Percentiles rank a stretch among this genome's conserved stretches.
Evolutionary conservation across 257 asterid species (phyloP).

Genomic region (Ballota nigra): DNA sequence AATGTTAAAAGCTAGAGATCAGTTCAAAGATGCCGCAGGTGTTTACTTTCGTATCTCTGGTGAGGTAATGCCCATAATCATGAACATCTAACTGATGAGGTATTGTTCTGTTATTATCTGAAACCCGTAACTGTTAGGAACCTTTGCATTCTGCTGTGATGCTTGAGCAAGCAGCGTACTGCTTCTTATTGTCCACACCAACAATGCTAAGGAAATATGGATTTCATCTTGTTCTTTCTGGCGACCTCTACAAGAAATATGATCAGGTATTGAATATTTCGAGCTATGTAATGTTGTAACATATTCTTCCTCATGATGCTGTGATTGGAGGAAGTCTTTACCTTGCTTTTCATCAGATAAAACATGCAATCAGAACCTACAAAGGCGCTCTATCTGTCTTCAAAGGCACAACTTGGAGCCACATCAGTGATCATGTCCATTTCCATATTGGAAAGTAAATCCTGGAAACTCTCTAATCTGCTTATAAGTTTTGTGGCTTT

Average conservation of each 20-base stretch:
- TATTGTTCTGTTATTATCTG: constrained; percentile 33
- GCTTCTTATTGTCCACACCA: constrained; percentile 84
- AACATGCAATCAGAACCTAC: constrained; percentile 96
- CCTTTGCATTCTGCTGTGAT: constrained; percentile 89
- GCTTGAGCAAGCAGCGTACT: constrained; percentile 99
- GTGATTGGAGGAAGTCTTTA: constrained; percentile 24
- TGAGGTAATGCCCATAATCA: constrained; percentile 80
- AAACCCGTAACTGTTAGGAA: constrained; percentile 57
- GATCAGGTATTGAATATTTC: constrained; percentile 69
- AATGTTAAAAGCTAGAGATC: constrained; percentile 86
- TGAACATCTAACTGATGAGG: constrained; percentile 21
- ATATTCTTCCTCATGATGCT: constrained; percentile 19
- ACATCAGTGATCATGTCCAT: constrained; percentile 93
- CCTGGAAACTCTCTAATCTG: constrained; percentile 14
- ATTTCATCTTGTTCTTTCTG: constrained; percentile 96
- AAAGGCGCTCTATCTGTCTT: constrained; percentile 84
- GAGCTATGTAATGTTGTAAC: constrained; percentile 11
- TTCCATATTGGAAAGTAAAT: constrained; percentile 95
- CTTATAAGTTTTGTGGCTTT: background rate
- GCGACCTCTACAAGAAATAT: constrained; percentile 92
- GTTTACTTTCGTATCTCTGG: constrained; percentile 96
- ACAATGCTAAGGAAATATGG: constrained; percentile 89
- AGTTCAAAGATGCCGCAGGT: constrained; percentile 91
- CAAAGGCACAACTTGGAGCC: constrained; percentile 86
- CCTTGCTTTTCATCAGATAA: constrained; percentile 54